These are phyloP conservation scores for Monosporascus cannonballus DNA, from an alignment of 2,329 filamentous ascomycete species.

Conservation along the genomic window DNA sequence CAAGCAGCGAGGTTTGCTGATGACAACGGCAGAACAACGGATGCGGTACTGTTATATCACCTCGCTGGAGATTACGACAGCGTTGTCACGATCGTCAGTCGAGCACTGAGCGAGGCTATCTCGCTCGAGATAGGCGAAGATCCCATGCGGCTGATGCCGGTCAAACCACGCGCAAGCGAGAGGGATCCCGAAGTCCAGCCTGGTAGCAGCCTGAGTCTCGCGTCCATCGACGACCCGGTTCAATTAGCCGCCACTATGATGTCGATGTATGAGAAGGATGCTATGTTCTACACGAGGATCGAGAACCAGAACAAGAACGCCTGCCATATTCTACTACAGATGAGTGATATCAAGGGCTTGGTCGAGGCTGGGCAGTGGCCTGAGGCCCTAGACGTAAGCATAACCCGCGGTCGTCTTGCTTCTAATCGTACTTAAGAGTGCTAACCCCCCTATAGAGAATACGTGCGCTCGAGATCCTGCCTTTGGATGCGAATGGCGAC, in stretches of 20 bases:
- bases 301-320: slow-evolving; percentile 51
- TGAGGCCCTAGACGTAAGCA: slow-evolving; percentile 52
- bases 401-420: background rate
- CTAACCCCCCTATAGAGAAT: slow-evolving; percentile 52
- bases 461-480: slow-evolving; percentile 68
- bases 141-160: slow-evolving; percentile 68
- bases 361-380: slow-evolving; percentile 52
- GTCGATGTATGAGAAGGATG: slow-evolving; percentile 55
- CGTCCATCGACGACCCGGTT: slow-evolving; percentile 54
- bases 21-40: slow-evolving; percentile 86
- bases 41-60: slow-evolving; percentile 91
- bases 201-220: slow-evolving; percentile 54
- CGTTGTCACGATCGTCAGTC: slow-evolving; percentile 85
- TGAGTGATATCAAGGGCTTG: slow-evolving; percentile 54
- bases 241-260: slow-evolving; percentile 57
- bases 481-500: slow-evolving; percentile 68
- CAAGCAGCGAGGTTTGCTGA: slow-evolving; percentile 91
- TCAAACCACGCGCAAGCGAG: slow-evolving; percentile 61
- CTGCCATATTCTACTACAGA: slow-evolving; percentile 51
- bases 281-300: slow-evolving; percentile 55
- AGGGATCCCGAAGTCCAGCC: slow-evolving; percentile 33
- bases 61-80: slow-evolving; percentile 92
- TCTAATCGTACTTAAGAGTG: background rate
- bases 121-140: slow-evolving; percentile 80
- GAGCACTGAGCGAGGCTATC: slow-evolving; percentile 83